phyloP scores from a whole-genome alignment of 345 rosid species.

The Adansonia digitata region DNA sequence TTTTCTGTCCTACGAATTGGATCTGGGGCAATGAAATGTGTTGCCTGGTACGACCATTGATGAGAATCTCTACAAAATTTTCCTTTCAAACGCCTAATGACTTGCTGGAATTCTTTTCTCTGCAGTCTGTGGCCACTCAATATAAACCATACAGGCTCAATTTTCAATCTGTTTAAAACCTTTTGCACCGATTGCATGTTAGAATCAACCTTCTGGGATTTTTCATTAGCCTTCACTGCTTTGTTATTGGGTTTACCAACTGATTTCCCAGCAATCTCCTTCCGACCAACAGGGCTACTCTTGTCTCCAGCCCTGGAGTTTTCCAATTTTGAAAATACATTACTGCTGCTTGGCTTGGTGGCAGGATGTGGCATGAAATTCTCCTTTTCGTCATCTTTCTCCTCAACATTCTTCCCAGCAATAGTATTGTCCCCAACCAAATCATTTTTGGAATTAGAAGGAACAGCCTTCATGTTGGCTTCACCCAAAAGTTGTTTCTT shows the following conservation, averaged over 20 bases:
- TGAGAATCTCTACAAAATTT: conserved; percentile 83
- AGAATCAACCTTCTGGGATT: conserved; percentile 20
- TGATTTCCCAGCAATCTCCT: conserved; percentile 21
- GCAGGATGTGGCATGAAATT: conserved; percentile 8
- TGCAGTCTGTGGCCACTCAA: conserved; percentile 64
- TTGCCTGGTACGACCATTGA: conserved; percentile 96
- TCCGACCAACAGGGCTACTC: conserved; percentile 26
- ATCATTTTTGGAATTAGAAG: conserved; percentile 24
- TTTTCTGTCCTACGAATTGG: conserved; percentile 85
- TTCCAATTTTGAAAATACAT: conserved; percentile 9
- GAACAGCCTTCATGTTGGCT: conserved; percentile 22
- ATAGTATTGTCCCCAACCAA: conserved; percentile 7
- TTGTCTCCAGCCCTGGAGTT: conserved; percentile 21
- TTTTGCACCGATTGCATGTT: conserved; percentile 14
- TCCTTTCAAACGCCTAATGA: conserved; percentile 62
- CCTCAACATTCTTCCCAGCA: conserved; percentile 14
- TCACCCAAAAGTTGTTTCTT: conserved; percentile 28
- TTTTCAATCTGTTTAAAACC: conserved; percentile 19
- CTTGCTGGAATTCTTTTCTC: conserved; percentile 70
- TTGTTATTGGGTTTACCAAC: conserved; percentile 23
- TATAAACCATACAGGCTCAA: conserved; percentile 53
- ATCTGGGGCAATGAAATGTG: conserved; percentile 71
- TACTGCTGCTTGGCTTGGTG: conserved; percentile 14
- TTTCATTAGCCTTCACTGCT: conserved; percentile 23
- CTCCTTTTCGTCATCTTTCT: conserved; percentile 21